Base-by-base conservation (phyloP, 441 rosid genomes). In the Raphanus hybrid region DNA sequence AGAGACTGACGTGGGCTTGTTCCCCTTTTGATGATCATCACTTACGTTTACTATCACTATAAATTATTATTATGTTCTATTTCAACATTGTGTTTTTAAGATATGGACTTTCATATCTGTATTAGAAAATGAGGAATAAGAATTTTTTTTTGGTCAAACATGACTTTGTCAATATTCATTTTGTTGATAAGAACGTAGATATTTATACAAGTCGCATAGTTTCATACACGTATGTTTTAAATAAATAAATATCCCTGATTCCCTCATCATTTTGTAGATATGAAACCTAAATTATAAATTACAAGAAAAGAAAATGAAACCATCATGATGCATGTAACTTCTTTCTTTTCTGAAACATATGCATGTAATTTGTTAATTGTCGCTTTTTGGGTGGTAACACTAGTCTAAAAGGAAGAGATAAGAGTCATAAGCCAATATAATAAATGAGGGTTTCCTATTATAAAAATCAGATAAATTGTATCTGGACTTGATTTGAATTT, bases 381-480 rank as follows among this genome's bases (percentile, higher is more conserved):
- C 70, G 64, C 12, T 50, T 67, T 37, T 67, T 61, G 15, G 50
- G 20, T n/a, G 66, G 26, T 68, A 62, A 20, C 6, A 73, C 60
- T 41, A 18, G 60, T 20, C 39, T 67, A 16, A 2, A 26, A 48
- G 52, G 61, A 64, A 77, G 43, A 73, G 81, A 73, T 29, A 62
- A 10, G 64, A 59, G 66, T 32, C 41, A 32, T 32, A 62, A 62
- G 43, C 64, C 26, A 41, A 52, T 35, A 6, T 57, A 23, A 71
- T 43, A 43, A 58, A 41, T 6, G 2, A 7, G 27, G 27, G 64
- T 34, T 32, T 35, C 0, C 5, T 27, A 52, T 9, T 12, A 62
- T 41, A 69, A 74, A 73, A 78, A 15, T n/a, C 61, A 78, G 78
- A 69, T 78, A 26, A 78, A 78, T 14, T 74, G 82, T 8, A 78